These are phyloP conservation scores for Bolboschoenoplectus hybrid DNA, from an alignment of 202 grass and related monocot species.

Conservation along the genomic window DNA sequence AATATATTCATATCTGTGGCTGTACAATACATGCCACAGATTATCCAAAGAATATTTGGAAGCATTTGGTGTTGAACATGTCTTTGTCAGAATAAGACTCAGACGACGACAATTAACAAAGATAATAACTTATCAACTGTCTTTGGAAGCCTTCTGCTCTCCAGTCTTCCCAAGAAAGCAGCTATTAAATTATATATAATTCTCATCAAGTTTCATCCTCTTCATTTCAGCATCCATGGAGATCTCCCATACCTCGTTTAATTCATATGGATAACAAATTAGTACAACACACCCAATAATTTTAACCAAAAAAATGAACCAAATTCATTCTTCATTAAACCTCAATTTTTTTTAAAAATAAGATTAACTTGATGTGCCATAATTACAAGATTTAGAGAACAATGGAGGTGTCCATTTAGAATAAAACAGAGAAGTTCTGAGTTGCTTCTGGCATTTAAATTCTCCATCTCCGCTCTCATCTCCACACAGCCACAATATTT, in stretches of 20 bases:
- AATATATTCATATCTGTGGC: no score
- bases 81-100: no score
- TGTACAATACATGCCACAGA: no score
- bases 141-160: not conserved
- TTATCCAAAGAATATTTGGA: no score
- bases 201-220: not conserved
- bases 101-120: no score
- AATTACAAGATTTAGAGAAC: not conserved
- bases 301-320: not conserved
- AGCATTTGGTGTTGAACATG: no score
- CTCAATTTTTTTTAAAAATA: not conserved
- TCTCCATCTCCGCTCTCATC: slow-evolving; percentile 2
- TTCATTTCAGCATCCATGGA: not conserved
- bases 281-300: not conserved
- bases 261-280: no score
- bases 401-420: not conserved
- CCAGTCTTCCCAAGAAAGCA: not conserved
- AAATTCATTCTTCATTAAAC: not conserved
- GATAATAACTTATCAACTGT: not conserved
- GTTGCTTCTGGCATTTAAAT: slow-evolving; percentile 19
- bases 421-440: slow-evolving; percentile 3
- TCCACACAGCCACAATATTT: not conserved
- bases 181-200: not conserved
- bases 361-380: not conserved
- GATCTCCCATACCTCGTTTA: not conserved